Evolutionary conservation across 129 eudicot species (phyloP).

Genomic region (Smallanthus sonchifolius): DNA sequence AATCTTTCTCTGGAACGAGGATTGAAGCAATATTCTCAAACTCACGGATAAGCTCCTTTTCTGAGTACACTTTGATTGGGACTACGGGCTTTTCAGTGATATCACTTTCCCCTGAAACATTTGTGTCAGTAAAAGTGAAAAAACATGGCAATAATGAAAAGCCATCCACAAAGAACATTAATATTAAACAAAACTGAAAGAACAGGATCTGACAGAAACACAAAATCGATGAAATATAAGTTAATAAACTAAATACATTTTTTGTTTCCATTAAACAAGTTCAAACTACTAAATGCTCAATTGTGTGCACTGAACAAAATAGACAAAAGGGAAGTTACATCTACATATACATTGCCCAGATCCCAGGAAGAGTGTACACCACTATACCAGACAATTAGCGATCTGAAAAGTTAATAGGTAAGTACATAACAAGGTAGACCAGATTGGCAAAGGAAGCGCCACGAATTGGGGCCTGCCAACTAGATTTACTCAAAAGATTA

Average conservation of each 20-base stretch:
- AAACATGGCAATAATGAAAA: not conserved
- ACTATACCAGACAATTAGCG: not conserved
- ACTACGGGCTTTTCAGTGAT: constrained; percentile 86
- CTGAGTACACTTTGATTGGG: constrained; percentile 91
- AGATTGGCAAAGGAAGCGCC: not conserved
- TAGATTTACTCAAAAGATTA: not conserved
- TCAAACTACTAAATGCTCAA: not conserved
- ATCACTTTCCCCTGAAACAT: constrained; percentile 70
- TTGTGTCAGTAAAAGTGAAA: constrained; percentile 4
- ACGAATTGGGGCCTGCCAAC: not conserved
- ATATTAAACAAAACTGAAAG: not conserved
- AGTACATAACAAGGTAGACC: not conserved
- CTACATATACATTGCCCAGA: not conserved
- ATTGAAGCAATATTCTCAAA: constrained; percentile 81
- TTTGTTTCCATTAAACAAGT: not conserved
- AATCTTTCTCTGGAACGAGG: constrained; percentile 92
- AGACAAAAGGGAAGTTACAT: not conserved
- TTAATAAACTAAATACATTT: not conserved
- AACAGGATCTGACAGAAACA: not conserved
- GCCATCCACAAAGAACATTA: not conserved
- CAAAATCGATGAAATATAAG: not conserved
- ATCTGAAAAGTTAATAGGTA: not conserved
- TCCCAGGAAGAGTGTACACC: not conserved
- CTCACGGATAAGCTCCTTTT: constrained; percentile 86
- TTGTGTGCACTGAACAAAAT: not conserved